phyloP scores from a whole-genome alignment of 2,329 filamentous ascomycete genomes.

The Hypoxylon sp. region DNA sequence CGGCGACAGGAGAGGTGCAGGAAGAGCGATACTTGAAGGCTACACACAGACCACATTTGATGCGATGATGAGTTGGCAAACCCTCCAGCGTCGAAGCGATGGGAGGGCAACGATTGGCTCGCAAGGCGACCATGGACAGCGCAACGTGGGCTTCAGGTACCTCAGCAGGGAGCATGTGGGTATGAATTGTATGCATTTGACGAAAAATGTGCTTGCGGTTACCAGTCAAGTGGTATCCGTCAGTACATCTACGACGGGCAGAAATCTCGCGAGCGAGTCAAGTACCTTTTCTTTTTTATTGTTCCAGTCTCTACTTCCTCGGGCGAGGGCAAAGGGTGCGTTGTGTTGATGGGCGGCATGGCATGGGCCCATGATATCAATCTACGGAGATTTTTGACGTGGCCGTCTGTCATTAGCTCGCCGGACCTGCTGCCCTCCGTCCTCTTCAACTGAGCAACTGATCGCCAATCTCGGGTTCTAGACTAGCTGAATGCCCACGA shows the following conservation, averaged over 20 bases:
- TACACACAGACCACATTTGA: slow-evolving; percentile 53
- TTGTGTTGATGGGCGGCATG: slow-evolving; percentile 39
- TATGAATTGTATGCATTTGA: slow-evolving; percentile 35
- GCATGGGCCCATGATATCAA: slow-evolving; percentile 44
- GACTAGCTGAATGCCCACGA: slow-evolving; percentile 35
- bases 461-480: slow-evolving; percentile 40
- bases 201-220: slow-evolving; percentile 33
- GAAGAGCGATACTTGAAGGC: slow-evolving; percentile 49
- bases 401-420: slow-evolving; percentile 52
- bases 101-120: slow-evolving; percentile 50
- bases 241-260: slow-evolving; percentile 23
- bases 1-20: slow-evolving; percentile 45
- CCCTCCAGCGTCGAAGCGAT: slow-evolving; percentile 49
- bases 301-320: slow-evolving; percentile 12
- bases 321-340: slow-evolving; percentile 19
- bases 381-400: slow-evolving; percentile 53
- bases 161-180: slow-evolving; percentile 41
- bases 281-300: slow-evolving; percentile 25
- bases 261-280: slow-evolving; percentile 16
- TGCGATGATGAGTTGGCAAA: slow-evolving; percentile 55
- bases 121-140: slow-evolving; percentile 42
- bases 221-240: slow-evolving; percentile 37
- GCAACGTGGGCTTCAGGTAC: slow-evolving; percentile 49
- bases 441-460: slow-evolving; percentile 42
- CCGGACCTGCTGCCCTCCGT: slow-evolving; percentile 43